phyloP scores from a whole-genome alignment of 2,329 filamentous ascomycete genomes.

The Paraphoma chrysanthemicola region DNA sequence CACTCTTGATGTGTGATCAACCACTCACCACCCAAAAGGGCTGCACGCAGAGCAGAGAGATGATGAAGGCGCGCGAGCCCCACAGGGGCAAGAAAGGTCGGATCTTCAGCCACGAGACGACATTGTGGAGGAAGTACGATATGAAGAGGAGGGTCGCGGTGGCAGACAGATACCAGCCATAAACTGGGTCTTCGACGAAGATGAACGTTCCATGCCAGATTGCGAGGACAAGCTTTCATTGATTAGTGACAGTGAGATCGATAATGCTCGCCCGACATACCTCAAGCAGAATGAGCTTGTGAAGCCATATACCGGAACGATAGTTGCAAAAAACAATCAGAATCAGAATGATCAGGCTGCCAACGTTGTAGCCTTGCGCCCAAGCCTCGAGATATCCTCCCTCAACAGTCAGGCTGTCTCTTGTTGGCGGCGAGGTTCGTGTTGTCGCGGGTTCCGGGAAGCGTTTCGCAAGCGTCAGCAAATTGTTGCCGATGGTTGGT shows the following conservation, averaged over 20 bases:
- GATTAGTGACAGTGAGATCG: constrained; percentile 9
- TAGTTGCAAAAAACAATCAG: constrained; percentile 48
- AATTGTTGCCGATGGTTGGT: constrained; percentile 17
- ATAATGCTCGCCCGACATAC: constrained; percentile 7
- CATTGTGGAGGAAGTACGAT: constrained; percentile 45
- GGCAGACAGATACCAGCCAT: constrained; percentile 44
- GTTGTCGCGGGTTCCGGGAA: constrained; percentile 25
- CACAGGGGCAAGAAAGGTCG: constrained; percentile 41
- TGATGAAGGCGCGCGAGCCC: constrained; percentile 44
- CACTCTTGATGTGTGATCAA: too few species aligned
- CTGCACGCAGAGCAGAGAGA: constrained; percentile 39
- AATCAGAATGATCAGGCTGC: constrained; percentile 42
- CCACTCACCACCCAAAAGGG: constrained; percentile 40
- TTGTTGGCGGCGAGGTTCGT: constrained; percentile 35
- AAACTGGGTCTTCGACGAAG: constrained; percentile 38
- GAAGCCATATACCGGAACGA: constrained; percentile 39
- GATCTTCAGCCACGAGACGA: constrained; percentile 46
- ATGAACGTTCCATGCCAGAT: constrained; percentile 48
- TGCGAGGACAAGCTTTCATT: constrained; percentile 39
- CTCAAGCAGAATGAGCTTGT: constrained; percentile 46
- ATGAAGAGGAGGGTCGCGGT: constrained; percentile 45
- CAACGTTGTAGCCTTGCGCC: constrained; percentile 47
- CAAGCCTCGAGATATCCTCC: constrained; percentile 44
- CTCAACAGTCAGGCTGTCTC: constrained; percentile 31
- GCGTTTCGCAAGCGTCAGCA: constrained; percentile 24